These are phyloP conservation scores for Diplocarpon mali DNA, from an alignment of 2,329 filamentous ascomycete species.

Conservation along the genomic window DNA sequence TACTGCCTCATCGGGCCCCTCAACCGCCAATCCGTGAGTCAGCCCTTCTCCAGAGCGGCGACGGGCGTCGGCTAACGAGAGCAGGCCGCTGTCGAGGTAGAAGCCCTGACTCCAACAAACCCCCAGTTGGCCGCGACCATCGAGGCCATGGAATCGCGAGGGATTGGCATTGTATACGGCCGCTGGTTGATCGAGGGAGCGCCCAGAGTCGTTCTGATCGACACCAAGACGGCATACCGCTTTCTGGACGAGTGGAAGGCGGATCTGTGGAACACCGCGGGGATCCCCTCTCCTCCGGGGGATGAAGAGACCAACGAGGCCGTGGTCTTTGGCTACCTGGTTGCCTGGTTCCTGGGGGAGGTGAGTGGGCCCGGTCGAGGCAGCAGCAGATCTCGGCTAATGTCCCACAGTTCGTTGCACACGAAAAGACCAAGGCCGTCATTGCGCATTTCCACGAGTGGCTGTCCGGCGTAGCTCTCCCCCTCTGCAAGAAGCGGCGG, in stretches of 20 bases:
- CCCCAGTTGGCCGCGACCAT: constrained; percentile 74
- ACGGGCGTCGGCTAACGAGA: constrained; percentile 17
- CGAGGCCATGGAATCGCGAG: constrained; percentile 83
- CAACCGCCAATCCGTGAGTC: constrained; percentile 74
- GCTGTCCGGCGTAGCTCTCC: constrained; percentile 87
- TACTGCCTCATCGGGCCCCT: constrained; percentile 93
- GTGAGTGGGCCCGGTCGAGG: constrained; percentile 37
- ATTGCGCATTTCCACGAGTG: constrained; percentile 99
- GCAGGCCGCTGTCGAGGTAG: constrained; percentile 93
- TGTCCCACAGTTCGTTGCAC: constrained; percentile 65
- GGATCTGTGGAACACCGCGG: constrained; percentile 85
- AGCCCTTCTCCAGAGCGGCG: neutral
- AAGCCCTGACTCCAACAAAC: constrained; percentile 76
- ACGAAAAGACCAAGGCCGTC: constrained; percentile 83
- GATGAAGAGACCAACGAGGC: constrained; percentile 96
- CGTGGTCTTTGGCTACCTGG: constrained; percentile 92
- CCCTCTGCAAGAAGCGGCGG: constrained; percentile 81
- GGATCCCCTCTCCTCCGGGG: constrained; percentile 83
- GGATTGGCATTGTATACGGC: constrained; percentile 83
- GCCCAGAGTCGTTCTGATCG: constrained; percentile 84
- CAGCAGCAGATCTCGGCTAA: constrained; percentile 9
- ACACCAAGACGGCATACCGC: constrained; percentile 85
- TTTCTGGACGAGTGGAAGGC: constrained; percentile 95
- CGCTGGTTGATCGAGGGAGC: constrained; percentile 97
- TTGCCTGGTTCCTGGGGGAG: constrained; percentile 97